Evolutionary conservation across 2,329 filamentous ascomycete species (phyloP), one percentile per base, ranked within the genome.

Genomic region (Fusarium denticulatum): DNA sequence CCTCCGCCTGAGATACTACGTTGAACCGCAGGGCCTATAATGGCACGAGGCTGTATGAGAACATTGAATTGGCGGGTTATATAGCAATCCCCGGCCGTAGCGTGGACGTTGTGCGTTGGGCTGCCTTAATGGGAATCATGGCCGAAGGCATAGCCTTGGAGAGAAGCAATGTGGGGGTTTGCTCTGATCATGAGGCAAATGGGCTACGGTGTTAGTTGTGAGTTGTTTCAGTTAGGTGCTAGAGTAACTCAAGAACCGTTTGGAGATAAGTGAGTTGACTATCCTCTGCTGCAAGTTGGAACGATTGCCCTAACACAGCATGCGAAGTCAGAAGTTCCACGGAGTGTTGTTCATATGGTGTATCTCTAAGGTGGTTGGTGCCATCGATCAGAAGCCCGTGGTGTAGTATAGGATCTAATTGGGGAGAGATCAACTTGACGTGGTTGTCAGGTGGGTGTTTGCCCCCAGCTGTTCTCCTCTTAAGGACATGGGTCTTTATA

Each of bases 31-130:
- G 34, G 59, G 66, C 64, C 74, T 68, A 60, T 62, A 57, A 40
- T 62, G 49, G 39, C 59, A 70, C 62, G 53, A 73, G 67, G 65
- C 39, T 67, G 40, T 59, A 67, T 66, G 60, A 52, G 56, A 63
- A 71, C 58, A 77, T 76, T 26, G 74, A 76, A 77, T 76, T 77
- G 74, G 74, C 62, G 64, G 74, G 69, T 72, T 63, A 71, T 69
- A 65, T 43, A 66, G 26, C 55, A 52, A 60, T 53, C 71, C 59
- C 60, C 45, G 65, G 64, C 62, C 55, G 61, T 60, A 64, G 64
- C 50, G 53, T 55, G 43, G 56, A 28, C 40, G 40, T 66, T 60
- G 55, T 67, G 50, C 40, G 69, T 57, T 59, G 56, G 64, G 49
- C 65, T 76, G 57, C 74, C 73, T 66, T 46, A 68, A 76, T 60